These are phyloP conservation scores for Vitis cinerea DNA, from an alignment of 164 flowering plant species.

Conservation along the genomic window DNA sequence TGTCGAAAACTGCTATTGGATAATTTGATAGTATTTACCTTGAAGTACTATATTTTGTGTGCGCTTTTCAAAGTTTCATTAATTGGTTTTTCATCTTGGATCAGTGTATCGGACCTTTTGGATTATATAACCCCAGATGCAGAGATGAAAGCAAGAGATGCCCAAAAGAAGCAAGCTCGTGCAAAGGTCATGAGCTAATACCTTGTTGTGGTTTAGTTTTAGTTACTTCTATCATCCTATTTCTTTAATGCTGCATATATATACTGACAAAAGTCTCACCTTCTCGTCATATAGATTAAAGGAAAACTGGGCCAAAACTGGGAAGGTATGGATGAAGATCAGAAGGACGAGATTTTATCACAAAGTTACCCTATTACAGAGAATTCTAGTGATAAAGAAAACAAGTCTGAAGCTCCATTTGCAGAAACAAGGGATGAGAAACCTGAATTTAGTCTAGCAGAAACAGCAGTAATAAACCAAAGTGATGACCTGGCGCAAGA, in stretches of 20 bases:
- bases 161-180: slow-evolving; percentile 77
- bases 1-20: too few species aligned
- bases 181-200: slow-evolving; percentile 52
- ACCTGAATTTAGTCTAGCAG: slow-evolving; percentile 24
- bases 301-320: slow-evolving; percentile 54
- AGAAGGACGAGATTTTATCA: slow-evolving; percentile 44
- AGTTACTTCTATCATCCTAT: too few species aligned
- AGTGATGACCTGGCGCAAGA: slow-evolving; percentile 35
- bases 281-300: slow-evolving; percentile 43
- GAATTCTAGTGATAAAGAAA: slow-evolving; percentile 64
- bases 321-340: slow-evolving; percentile 52
- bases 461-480: slow-evolving; percentile 23
- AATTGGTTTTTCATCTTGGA: slow-evolving; percentile 14
- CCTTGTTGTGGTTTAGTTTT: too few species aligned
- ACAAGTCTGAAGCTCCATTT: slow-evolving; percentile 40
- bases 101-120: slow-evolving; percentile 88
- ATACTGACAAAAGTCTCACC: slow-evolving; percentile 1
- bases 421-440: slow-evolving; percentile 38
- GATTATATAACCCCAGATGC: slow-evolving; percentile 87
- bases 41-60: neutral
- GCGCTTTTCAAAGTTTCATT: neutral
- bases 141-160: slow-evolving; percentile 74
- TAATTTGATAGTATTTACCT: neutral
- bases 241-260: neutral
- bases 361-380: slow-evolving; percentile 36